A percentile compares a stretch with the other conserved stretches of the same genome.
These are phyloP conservation scores for Sarocladium brachiariae DNA, from an alignment of 2,329 filamentous ascomycete species.

Conservation along the genomic window DNA sequence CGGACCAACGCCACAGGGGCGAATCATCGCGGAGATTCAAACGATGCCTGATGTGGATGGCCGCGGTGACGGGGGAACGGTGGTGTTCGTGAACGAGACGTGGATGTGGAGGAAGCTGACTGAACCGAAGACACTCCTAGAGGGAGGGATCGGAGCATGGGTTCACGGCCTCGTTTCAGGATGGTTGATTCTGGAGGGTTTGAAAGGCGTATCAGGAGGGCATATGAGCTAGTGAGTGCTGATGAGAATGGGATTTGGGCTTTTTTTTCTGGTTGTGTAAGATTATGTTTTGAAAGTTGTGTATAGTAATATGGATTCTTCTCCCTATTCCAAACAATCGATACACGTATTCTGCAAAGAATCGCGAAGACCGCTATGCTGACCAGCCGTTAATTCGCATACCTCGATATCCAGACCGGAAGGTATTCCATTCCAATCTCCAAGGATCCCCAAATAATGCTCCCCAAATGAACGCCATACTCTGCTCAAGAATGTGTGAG, in stretches of 20 bases:
- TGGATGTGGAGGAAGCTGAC: slow-evolving; percentile 28
- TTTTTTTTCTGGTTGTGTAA: too few relatives aligned
- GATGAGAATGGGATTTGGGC: too few relatives aligned
- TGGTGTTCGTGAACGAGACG: slow-evolving; percentile 31
- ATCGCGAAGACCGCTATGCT: background rate
- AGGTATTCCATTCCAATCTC: background rate
- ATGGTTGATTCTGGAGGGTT: slow-evolving; percentile 23
- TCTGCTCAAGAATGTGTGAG: too few relatives aligned
- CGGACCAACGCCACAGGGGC: slow-evolving; percentile 17
- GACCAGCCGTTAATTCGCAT: background rate
- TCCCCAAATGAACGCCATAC: too few relatives aligned
- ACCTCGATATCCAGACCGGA: slow-evolving; percentile 5
- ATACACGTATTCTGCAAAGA: background rate
- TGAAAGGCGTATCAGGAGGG: slow-evolving; percentile 13
- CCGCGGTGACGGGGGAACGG: slow-evolving; percentile 1
- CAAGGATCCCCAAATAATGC: background rate
- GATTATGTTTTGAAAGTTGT: background rate
- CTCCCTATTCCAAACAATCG: background rate
- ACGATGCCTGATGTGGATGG: background rate
- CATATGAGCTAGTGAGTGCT: too few relatives aligned
- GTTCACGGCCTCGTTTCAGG: slow-evolving; percentile 22
- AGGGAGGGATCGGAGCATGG: slow-evolving; percentile 22
- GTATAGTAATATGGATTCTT: too few relatives aligned
- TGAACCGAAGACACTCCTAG: slow-evolving; percentile 24
- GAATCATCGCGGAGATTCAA: slow-evolving; percentile 18